A percentile compares a stretch with the other conserved stretches of the same genome.
Conservation (phyloP, 768 basidiomycete species). For the Termitomyces eurrhizus region DNA sequence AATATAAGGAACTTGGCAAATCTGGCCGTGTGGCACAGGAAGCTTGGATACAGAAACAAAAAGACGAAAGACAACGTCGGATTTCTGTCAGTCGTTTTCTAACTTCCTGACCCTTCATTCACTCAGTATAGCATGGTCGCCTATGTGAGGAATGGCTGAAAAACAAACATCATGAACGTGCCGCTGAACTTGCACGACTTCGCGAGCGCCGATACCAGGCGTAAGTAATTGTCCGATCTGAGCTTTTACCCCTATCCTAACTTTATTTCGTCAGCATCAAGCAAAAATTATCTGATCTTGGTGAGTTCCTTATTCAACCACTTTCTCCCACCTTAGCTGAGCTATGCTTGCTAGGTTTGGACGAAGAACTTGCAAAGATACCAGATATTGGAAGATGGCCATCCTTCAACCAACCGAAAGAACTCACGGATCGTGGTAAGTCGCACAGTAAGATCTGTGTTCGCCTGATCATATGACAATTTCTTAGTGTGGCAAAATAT, state of each 20-base stretch:
- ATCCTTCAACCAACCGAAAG: neutral
- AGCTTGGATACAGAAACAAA: neutral
- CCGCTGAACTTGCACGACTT: neutral
- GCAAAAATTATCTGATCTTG: too few relatives aligned
- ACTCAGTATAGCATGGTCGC: neutral
- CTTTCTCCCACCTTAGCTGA: neutral
- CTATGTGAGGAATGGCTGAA: neutral
- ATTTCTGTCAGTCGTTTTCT: neutral
- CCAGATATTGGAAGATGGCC: neutral
- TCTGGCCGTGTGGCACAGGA: neutral
- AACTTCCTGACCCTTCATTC: neutral
- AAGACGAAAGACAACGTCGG: neutral
- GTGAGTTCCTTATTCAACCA: neutral
- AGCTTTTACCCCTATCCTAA: neutral
- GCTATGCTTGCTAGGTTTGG: neutral
- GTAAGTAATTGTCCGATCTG: neutral
- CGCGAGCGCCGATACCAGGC: neutral
- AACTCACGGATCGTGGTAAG: constrained; percentile 5
- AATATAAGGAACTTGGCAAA: neutral
- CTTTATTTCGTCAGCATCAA: neutral
- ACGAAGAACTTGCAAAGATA: neutral
- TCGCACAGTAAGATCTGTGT: neutral
- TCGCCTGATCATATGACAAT: neutral
- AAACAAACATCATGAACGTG: neutral
- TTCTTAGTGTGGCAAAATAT: constrained; percentile 1